Base-by-base conservation (phyloP, 257 asterid species). In the Agastache rugosa region DNA sequence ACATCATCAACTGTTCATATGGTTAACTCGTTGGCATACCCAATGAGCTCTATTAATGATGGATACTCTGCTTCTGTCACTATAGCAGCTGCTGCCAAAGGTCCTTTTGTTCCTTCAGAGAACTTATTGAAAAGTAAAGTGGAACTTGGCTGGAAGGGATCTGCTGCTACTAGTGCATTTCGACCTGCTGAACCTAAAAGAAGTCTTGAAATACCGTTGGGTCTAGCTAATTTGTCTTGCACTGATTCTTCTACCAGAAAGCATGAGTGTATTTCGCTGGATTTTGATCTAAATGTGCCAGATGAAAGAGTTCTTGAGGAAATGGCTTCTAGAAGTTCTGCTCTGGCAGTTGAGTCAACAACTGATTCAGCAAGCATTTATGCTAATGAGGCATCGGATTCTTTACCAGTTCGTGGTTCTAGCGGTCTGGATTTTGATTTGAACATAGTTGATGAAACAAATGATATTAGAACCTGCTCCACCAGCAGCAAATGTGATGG, bases 161-260 rank as follows among this genome's bases (percentile, higher is more conserved):
- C 98, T 48, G 98, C 98, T 45, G 93, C 97, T 27, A 94, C 98
- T 4, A 94, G 98, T 78, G 97, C 98, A 17, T 94, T 92, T 78
- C 87, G 97, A n/a, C 98, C 97, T 9, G 98, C 98, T 23, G 98
- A 94, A 79, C 97, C 98, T 60, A 72, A 96, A 71, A 93, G 85
- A 78, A 82, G 74, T 60, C 65, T 64, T 70, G 92, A 83, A 72
- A 62, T 37, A 37, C 76, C 79, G 7, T 22, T 72, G 41, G 73
- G 71, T 78, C 54, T 82, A 17, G 37, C 81, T 20, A 65, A 42
- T 77, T 67, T 56, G 41, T 71, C 72, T 34, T 71, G 17, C 8
- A 14, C 27, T 54, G 92, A 84, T 69, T 81, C 78, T 66, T 82
- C 86, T n/a, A 63, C 87, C 29, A 75, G 83, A 77, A 90, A 85